A percentile compares a stretch with the other conserved stretches of the same genome.
Conservation (phyloP, 2,329 filamentous ascomycete species). For the Didymella arachidicola region DNA sequence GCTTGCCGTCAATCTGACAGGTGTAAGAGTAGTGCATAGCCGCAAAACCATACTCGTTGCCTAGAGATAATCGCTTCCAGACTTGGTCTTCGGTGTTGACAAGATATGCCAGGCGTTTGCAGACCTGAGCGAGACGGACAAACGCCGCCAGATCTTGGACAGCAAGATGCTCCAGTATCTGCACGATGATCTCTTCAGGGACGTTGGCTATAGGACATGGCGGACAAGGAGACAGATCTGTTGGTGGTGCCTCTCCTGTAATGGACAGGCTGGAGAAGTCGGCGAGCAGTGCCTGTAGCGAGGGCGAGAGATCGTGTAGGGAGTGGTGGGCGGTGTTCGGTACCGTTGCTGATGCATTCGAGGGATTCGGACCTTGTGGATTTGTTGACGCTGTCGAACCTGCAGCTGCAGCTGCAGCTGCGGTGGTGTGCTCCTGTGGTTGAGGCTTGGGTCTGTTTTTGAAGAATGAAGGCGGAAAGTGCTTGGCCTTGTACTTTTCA, state of each 20-base stretch:
- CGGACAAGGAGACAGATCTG: constrained; percentile 74
- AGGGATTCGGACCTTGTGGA: constrained; percentile 56
- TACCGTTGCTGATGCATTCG: constrained; percentile 61
- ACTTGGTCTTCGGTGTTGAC: constrained; percentile 83
- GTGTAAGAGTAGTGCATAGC: constrained; percentile 84
- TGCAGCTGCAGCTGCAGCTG: constrained; percentile 14
- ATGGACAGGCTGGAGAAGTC: constrained; percentile 78
- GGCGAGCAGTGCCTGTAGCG: constrained; percentile 73
- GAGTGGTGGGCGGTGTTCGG: constrained; percentile 65
- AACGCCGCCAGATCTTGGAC: constrained; percentile 78
- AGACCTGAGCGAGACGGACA: constrained; percentile 77
- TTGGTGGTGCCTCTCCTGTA: constrained; percentile 68
- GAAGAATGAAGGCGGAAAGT: constrained; percentile 74
- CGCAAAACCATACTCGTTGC: constrained; percentile 76
- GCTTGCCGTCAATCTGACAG: constrained; percentile 63
- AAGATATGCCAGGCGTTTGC: constrained; percentile 85
- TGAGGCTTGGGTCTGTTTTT: constrained; percentile 40
- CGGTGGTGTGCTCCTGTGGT: constrained; percentile 17
- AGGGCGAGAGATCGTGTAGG: constrained; percentile 62
- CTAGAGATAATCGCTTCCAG: constrained; percentile 80
- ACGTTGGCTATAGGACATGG: constrained; percentile 81
- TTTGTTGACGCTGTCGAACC: constrained; percentile 45
- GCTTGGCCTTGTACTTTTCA: constrained; percentile 85
- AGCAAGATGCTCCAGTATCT: constrained; percentile 78
- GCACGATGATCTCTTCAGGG: constrained; percentile 83